These are phyloP conservation scores for Geum urbanum DNA, from an alignment of 306 rosid species.

Conservation along the genomic window DNA sequence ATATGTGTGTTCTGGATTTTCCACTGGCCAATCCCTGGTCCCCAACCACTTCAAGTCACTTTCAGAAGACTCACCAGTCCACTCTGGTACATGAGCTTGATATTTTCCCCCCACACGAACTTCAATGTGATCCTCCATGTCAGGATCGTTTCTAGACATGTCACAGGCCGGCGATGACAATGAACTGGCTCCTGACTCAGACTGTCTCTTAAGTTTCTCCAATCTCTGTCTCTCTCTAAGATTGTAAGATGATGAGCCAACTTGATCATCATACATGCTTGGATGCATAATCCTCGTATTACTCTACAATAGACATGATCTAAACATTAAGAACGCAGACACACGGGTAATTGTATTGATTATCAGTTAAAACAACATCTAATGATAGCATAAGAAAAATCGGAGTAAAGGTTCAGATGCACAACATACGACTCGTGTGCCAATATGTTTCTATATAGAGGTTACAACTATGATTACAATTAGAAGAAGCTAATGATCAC, in stretches of 20 bases:
- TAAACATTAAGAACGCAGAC: slow-evolving; percentile 16
- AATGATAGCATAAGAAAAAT: slow-evolving; percentile 3
- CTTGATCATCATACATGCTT: slow-evolving; percentile 55
- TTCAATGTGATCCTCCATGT: slow-evolving; percentile 10
- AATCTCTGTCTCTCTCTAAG: slow-evolving; percentile 53
- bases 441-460: background rate
- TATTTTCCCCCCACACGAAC: slow-evolving; percentile 36
- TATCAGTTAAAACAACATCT: slow-evolving; percentile 1
- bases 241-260: slow-evolving; percentile 46
- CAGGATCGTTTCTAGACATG: slow-evolving; percentile 27
- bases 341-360: background rate
- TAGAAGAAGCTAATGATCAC: background rate
- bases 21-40: slow-evolving; percentile 57
- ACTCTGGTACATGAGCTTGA: slow-evolving; percentile 65
- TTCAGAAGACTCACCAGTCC: slow-evolving; percentile 48
- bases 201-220: slow-evolving; percentile 25
- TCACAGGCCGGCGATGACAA: slow-evolving; percentile 32
- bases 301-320: slow-evolving; percentile 41
- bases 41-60: slow-evolving; percentile 80
- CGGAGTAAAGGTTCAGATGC: background rate
- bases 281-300: slow-evolving; percentile 64
- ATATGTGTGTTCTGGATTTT: slow-evolving; percentile 28
- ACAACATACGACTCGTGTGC: background rate
- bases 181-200: slow-evolving; percentile 31
- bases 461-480: background rate